Evolutionary conservation across 139 green algal species (phyloP).

Genomic region (Volvox reticuliferus): DNA sequence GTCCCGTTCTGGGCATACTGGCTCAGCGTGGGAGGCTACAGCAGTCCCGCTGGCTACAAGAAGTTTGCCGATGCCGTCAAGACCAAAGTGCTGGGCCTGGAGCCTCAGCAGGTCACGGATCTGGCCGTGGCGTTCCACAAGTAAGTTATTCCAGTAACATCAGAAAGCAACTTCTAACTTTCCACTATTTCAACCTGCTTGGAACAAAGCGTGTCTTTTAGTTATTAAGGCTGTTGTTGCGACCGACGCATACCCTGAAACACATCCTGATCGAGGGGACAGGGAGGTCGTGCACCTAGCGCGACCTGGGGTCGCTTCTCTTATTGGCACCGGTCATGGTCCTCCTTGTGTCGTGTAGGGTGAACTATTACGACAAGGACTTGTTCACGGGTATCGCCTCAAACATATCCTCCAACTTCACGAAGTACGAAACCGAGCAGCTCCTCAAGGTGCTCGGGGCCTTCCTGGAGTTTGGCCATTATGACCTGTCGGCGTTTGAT

Average conservation of each 20-base stretch:
- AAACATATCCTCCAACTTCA: conserved; percentile 62
- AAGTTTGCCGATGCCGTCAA: conserved; percentile 58
- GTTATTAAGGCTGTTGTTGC: too few species aligned
- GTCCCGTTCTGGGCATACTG: conserved; percentile 63
- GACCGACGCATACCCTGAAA: too few species aligned
- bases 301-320: too few species aligned
- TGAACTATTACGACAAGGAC: conserved; percentile 62
- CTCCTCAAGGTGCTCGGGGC: conserved; percentile 60
- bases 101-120: conserved; percentile 53
- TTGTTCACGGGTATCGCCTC: conserved; percentile 49
- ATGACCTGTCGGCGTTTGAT: conserved; percentile 47
- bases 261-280: too few species aligned
- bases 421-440: conserved; percentile 66
- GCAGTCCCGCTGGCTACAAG: conserved; percentile 58
- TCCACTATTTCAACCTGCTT: too few species aligned
- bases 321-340: not conserved
- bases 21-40: conserved; percentile 57
- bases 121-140: conserved; percentile 59
- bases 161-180: too few species aligned
- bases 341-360: conserved; percentile 35
- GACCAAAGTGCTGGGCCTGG: conserved; percentile 41
- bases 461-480: conserved; percentile 50
- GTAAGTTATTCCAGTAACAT: conserved; percentile 9
- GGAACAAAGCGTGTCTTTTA: too few species aligned
- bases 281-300: too few species aligned